phyloP scores from a whole-genome alignment of 176 grass and related monocot genomes.

The Phragmites australis region DNA sequence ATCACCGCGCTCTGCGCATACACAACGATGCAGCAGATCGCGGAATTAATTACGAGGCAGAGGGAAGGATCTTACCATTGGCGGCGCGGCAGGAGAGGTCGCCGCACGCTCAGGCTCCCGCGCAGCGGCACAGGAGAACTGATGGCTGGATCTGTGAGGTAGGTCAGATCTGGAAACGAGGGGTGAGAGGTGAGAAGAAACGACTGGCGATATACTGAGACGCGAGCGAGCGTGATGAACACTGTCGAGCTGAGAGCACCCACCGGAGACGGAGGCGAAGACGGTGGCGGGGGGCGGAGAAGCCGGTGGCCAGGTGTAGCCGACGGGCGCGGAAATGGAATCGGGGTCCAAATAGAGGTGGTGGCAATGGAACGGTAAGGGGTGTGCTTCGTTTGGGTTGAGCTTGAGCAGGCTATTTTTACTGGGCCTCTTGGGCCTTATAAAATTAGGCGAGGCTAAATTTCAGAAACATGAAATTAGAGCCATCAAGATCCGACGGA shows the following conservation, averaged over 20 bases:
- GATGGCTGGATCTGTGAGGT: slow-evolving; percentile 5
- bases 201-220: neutral
- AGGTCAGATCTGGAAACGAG: neutral
- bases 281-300: neutral
- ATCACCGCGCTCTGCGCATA: neutral
- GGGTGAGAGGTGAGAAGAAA: neutral
- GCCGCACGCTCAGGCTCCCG: slow-evolving; percentile 4
- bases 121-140: neutral
- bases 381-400: neutral
- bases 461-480: too few species aligned
- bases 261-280: neutral
- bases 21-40: neutral
- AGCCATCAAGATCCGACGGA: too few species aligned
- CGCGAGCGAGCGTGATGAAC: neutral
- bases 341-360: neutral
- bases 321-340: neutral
- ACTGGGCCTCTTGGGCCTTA: neutral
- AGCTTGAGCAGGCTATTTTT: neutral
- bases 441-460: too few species aligned
- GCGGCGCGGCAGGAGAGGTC: neutral
- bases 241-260: neutral
- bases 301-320: neutral
- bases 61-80: slow-evolving; percentile 32
- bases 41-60: neutral
- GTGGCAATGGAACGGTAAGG: neutral